phyloP scores from a whole-genome alignment of 2,329 filamentous ascomycete species.

The Aureobasidium sp. region DNA sequence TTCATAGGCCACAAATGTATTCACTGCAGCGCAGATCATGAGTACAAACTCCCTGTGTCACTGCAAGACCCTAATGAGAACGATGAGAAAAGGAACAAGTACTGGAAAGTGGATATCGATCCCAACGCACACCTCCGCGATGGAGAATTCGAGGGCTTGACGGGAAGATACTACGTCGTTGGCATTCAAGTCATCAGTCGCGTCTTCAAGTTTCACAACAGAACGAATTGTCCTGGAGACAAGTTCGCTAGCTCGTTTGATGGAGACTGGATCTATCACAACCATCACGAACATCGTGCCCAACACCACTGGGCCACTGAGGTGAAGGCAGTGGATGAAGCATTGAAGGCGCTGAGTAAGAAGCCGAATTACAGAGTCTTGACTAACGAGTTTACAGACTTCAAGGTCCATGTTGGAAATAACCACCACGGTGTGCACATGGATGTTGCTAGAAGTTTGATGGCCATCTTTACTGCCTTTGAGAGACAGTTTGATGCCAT shows the following conservation, averaged over 20 bases:
- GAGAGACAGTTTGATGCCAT: conserved; percentile 6
- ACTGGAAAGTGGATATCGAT: not conserved
- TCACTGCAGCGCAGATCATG: not conserved
- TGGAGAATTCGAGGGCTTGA: not conserved
- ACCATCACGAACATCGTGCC: not conserved
- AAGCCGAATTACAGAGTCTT: not conserved
- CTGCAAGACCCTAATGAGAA: not conserved
- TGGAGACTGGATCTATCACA: not conserved
- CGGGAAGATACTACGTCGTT: not conserved
- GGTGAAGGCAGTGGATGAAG: not conserved
- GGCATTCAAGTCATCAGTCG: not conserved
- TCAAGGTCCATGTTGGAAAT: not conserved
- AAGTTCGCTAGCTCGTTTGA: not conserved
- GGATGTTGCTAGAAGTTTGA: not conserved
- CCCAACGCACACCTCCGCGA: not conserved
- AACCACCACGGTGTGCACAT: not conserved
- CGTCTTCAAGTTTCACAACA: not conserved
- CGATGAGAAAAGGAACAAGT: not conserved
- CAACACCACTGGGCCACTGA: not conserved
- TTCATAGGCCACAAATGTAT: not conserved
- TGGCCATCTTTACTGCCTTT: conserved; percentile 7
- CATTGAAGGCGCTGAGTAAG: not conserved
- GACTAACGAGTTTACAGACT: not conserved
- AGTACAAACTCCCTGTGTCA: not conserved
- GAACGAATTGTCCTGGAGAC: not conserved